Conservation (phyloP, 2,329 filamentous ascomycete species). For the Cordyceps farinosa region DNA sequence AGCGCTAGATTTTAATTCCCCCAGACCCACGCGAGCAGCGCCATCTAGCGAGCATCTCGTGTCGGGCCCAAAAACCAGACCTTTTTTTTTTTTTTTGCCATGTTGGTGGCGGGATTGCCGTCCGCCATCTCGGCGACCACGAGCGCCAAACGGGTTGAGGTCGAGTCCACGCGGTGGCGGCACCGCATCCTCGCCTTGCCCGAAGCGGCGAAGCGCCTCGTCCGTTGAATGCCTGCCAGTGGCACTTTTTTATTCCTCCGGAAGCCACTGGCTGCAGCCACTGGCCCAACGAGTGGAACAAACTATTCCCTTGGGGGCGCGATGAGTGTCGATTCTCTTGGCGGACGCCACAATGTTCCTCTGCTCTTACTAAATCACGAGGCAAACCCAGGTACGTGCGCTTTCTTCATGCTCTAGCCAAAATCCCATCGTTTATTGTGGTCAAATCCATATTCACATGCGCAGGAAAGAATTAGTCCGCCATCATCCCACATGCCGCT, state of each 20-base stretch:
- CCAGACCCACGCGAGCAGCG: constrained; percentile 9
- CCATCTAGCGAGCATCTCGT: background rate
- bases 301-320: background rate
- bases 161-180: background rate
- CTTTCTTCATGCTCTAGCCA: background rate
- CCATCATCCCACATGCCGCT: background rate
- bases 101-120: constrained; percentile 3
- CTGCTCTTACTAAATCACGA: no score
- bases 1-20: constrained; percentile 6
- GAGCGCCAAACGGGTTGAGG: background rate
- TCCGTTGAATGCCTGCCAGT: background rate
- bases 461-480: background rate
- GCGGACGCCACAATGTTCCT: background rate
- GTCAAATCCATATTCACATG: background rate
- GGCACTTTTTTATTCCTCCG: background rate
- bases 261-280: background rate
- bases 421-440: background rate
- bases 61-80: background rate
- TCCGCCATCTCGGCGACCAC: background rate
- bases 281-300: background rate
- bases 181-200: background rate
- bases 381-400: no score
- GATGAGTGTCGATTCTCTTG: background rate
- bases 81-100: background rate
- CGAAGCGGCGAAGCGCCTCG: background rate